Conservation (phyloP, 768 basidiomycete genomes). For the Kwoniella sp. region DNA sequence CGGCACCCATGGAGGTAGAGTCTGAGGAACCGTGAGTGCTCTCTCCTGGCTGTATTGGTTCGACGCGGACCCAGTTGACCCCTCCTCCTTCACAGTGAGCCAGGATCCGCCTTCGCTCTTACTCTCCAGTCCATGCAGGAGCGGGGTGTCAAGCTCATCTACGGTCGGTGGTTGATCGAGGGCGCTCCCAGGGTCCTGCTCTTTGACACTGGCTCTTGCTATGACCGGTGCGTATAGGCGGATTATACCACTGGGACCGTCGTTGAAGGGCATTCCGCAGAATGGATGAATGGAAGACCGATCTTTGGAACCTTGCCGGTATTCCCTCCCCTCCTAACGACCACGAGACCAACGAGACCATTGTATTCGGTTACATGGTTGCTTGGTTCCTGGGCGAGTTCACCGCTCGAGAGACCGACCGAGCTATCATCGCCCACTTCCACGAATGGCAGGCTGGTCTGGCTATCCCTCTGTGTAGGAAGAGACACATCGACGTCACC, state of each 20-base stretch:
- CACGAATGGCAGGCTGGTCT: slow-evolving; percentile 99
- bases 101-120: slow-evolving; percentile 60
- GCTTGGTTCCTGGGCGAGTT: slow-evolving; percentile 98
- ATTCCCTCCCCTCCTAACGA: slow-evolving; percentile 96
- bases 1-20: slow-evolving; percentile 98
- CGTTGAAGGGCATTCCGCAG: slow-evolving; percentile 6
- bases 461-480: slow-evolving; percentile 82
- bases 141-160: slow-evolving; percentile 87
- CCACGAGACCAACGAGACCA: slow-evolving; percentile 96
- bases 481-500: slow-evolving; percentile 94
- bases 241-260: neutral
- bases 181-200: slow-evolving; percentile 90
- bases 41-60: neutral
- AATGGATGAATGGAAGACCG: slow-evolving; percentile 97
- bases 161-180: slow-evolving; percentile 97
- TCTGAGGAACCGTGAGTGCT: slow-evolving; percentile 66
- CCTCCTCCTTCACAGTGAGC: slow-evolving; percentile 55
- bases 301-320: slow-evolving; percentile 96
- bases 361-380: slow-evolving; percentile 94
- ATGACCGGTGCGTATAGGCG: slow-evolving; percentile 56
- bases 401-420: slow-evolving; percentile 64
- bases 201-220: slow-evolving; percentile 88
- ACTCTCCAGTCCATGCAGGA: slow-evolving; percentile 77
- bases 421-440: slow-evolving; percentile 93
- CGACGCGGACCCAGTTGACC: too few species aligned